A percentile compares a stretch with the other conserved stretches of the same genome.
Evolutionary conservation across 345 rosid species (phyloP).

Genomic region (Euclidium syriacum): DNA sequence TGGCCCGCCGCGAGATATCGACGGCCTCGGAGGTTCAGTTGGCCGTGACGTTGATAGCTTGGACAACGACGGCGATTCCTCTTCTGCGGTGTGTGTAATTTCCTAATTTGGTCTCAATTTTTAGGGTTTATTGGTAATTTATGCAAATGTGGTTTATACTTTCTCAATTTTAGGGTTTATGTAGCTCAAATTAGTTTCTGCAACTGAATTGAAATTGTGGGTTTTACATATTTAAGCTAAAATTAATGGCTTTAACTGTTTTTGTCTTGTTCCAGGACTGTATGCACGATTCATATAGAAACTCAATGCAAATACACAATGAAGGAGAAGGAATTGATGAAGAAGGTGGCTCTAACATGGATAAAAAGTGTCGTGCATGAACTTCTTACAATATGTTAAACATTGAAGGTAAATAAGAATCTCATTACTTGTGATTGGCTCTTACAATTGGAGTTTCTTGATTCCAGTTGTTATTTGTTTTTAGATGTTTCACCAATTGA

Average conservation of each 20-base stretch:
- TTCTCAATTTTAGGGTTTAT: background rate
- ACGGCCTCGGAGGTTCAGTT: conserved; percentile 31
- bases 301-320: conserved; percentile 53
- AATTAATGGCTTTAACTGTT: no score
- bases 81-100: conserved; percentile 42
- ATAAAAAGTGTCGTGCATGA: conserved; percentile 45
- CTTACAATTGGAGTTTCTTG: background rate
- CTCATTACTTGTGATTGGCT: background rate
- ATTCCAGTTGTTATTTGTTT: background rate
- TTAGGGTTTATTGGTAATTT: background rate
- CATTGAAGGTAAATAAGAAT: conserved; percentile 53
- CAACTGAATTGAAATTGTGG: background rate
- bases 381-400: conserved; percentile 45
- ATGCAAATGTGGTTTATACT: background rate
- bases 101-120: background rate
- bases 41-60: conserved; percentile 36
- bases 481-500: conserved; percentile 88
- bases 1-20: conserved; percentile 42
- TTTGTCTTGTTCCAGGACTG: no score
- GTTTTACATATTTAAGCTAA: no score
- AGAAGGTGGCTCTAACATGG: conserved; percentile 57
- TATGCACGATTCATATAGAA: conserved; percentile 65
- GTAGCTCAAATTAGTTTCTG: background rate
- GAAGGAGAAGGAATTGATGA: conserved; percentile 66
- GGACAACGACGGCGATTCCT: conserved; percentile 48